Evolutionary conservation across 495 filamentous ascomycete species (phyloP).

Genomic region (Podospora didyma): DNA sequence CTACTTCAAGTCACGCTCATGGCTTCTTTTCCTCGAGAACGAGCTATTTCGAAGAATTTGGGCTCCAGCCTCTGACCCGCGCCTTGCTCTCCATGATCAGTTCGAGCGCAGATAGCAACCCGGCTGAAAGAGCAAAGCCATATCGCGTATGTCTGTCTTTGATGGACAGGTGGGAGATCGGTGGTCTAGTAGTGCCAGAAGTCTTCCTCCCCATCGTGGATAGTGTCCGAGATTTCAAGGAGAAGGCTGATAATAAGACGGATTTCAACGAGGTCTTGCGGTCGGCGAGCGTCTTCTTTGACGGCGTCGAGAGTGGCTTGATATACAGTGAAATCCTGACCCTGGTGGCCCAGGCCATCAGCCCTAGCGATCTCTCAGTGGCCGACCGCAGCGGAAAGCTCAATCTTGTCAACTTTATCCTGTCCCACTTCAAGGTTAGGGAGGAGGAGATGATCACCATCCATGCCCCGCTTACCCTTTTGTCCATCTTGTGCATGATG

Average conservation of each 20-base stretch:
- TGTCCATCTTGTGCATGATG: conserved; percentile 64
- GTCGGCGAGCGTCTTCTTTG: conserved; percentile 93
- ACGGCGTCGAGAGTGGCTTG: conserved; percentile 88
- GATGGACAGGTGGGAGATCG: conserved; percentile 98
- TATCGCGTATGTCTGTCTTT: conserved; percentile 89
- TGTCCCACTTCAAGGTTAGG: conserved; percentile 84
- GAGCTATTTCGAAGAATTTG: conserved; percentile 78
- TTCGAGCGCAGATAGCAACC: conserved; percentile 40
- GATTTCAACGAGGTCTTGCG: conserved; percentile 83
- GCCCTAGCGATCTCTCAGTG: conserved; percentile 33
- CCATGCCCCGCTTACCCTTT: conserved; percentile 72
- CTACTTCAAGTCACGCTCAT: conserved; percentile 41
- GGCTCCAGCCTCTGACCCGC: conserved; percentile 64
- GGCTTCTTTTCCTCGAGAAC: conserved; percentile 43
- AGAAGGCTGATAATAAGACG: conserved; percentile 50
- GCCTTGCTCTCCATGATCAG: conserved; percentile 77
- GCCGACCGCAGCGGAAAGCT: conserved; percentile 55
- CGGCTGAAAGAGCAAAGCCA: conserved; percentile 74
- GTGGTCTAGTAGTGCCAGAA: conserved; percentile 77
- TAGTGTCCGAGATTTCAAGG: conserved; percentile 69
- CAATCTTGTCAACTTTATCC: conserved; percentile 72
- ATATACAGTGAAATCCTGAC: conserved; percentile 81
- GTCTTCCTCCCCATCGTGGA: conserved; percentile 84
- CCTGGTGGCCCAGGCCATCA: conserved; percentile 55
- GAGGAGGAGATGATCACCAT: conserved; percentile 93